Base-by-base conservation (phyloP, 192 early-diverging fungal species). In the Chytriomyces sp. region DNA sequence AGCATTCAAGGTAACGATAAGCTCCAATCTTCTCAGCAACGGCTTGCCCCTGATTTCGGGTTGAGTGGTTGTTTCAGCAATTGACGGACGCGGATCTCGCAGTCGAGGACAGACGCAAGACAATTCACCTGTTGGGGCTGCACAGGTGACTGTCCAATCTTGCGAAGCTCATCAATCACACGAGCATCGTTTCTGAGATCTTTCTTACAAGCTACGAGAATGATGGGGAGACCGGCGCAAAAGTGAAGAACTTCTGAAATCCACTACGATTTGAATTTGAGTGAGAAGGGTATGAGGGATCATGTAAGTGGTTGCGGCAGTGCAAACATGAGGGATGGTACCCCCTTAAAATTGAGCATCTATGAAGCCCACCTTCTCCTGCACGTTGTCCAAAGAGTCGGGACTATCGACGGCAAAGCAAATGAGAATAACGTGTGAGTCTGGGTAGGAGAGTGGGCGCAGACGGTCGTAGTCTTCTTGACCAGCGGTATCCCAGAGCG, bases 401-500 rank as follows among this genome's bases (percentile, higher is more conserved):
- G 82, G 85, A 10, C 86, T 80, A 71, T 93, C 93, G 53, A 98
- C 88, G 58, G 92, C 88, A 75, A 96, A 98, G 82, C 93, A 94
- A 72, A 98, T 93, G 64, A 98, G 82, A 62, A 98, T 91, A 54
- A 95, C 93, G 80, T 96, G 87, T n/a, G 93, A 90, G 77, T 93
- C 94, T 6, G 94, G 91, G 75, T 97, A 98, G 28, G 92, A 94
- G 64, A 97, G 83, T 22, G 92, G 90, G 44, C 95, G 90, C 74
- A 98, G 82, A 70, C 94, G 91, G 82, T 97, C 94, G 76, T 96
- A 96, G 78, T 98, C 96, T 83, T 97, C 95, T 72, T 96, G 94
- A 36, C 89, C 95, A 57, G 96, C 94, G 68, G 96, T 98, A 89
- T 99, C 96, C 94, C 94, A 99, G 26, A 98, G 80, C 38, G 91